A percentile compares a stretch with the other conserved stretches of the same genome.
Evolutionary conservation across 139 green algal genomes (phyloP).

Genomic region (Picochlorum sp.): DNA sequence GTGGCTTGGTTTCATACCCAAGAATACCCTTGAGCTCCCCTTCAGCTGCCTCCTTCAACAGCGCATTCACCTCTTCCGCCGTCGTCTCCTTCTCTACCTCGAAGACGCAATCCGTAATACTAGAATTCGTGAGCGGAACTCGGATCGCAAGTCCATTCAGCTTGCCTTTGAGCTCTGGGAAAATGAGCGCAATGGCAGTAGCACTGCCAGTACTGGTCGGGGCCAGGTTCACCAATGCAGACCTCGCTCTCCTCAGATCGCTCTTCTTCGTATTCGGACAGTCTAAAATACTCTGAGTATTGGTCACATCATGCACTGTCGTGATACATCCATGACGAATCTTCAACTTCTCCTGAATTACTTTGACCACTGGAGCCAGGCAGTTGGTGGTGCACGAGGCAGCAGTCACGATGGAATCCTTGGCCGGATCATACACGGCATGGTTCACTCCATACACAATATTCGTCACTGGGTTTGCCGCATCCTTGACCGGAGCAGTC

Average conservation of each 20-base stretch:
- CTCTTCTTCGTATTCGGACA: slow-evolving; percentile 77
- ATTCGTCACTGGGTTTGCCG: slow-evolving; percentile 56
- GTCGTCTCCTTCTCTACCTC: slow-evolving; percentile 50
- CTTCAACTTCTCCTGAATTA: slow-evolving; percentile 72
- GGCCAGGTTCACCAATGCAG: slow-evolving; percentile 69
- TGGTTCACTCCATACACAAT: slow-evolving; percentile 77
- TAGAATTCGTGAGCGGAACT: slow-evolving; percentile 76
- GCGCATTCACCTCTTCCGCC: slow-evolving; percentile 65
- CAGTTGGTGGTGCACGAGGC: slow-evolving; percentile 89
- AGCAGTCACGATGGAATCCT: slow-evolving; percentile 74
- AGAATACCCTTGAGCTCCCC: slow-evolving; percentile 64
- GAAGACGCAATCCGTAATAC: slow-evolving; percentile 73
- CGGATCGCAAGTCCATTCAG: slow-evolving; percentile 79
- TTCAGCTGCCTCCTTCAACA: slow-evolving; percentile 62
- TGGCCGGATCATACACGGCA: slow-evolving; percentile 48
- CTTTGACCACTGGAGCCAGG: slow-evolving; percentile 73
- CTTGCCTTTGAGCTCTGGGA: slow-evolving; percentile 85
- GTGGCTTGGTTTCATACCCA: slow-evolving; percentile 59
- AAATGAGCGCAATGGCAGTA: slow-evolving; percentile 81
- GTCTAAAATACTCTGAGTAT: slow-evolving; percentile 80
- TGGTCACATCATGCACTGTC: slow-evolving; percentile 85
- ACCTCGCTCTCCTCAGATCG: slow-evolving; percentile 67
- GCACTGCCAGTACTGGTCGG: slow-evolving; percentile 75
- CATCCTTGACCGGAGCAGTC: slow-evolving; percentile 73
- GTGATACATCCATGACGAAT: slow-evolving; percentile 79